phyloP scores from a whole-genome alignment of 2,329 filamentous ascomycete species.

The Aquanectria penicillioides region DNA sequence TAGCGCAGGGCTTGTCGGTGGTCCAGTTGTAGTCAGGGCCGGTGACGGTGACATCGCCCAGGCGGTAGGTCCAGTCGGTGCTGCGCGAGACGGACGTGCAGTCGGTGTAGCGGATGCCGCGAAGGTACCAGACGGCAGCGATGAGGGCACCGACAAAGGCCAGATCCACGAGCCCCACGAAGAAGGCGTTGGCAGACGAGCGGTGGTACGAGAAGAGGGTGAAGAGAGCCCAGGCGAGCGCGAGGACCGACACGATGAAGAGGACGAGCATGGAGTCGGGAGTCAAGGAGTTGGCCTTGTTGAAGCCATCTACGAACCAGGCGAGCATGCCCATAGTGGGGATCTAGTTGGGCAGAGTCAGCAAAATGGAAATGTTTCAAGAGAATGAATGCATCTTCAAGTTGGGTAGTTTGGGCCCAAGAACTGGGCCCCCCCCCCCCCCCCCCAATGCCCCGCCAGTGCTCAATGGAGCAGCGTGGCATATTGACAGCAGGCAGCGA shows the following conservation, averaged over 20 bases:
- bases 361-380: not conserved
- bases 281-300: constrained; percentile 65
- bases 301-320: constrained; percentile 72
- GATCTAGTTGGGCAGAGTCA: constrained; percentile 58
- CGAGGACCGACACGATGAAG: constrained; percentile 74
- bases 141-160: constrained; percentile 72
- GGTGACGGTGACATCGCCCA: constrained; percentile 69
- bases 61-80: constrained; percentile 62
- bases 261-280: constrained; percentile 72
- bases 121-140: constrained; percentile 68
- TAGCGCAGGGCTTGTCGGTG: constrained; percentile 82
- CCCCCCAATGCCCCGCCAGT: no score
- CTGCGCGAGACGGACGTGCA: constrained; percentile 69
- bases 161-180: constrained; percentile 69
- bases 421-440: no score
- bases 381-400: not conserved
- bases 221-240: constrained; percentile 69
- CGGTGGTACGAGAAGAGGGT: constrained; percentile 76
- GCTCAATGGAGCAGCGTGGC: no score
- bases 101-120: constrained; percentile 69
- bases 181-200: constrained; percentile 67
- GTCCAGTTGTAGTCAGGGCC: constrained; percentile 62
- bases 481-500: no score
- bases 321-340: constrained; percentile 73
- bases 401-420: not conserved